Conservation (phyloP, 2,329 filamentous ascomycete genomes). For the Orbilia blumenaviensis region DNA sequence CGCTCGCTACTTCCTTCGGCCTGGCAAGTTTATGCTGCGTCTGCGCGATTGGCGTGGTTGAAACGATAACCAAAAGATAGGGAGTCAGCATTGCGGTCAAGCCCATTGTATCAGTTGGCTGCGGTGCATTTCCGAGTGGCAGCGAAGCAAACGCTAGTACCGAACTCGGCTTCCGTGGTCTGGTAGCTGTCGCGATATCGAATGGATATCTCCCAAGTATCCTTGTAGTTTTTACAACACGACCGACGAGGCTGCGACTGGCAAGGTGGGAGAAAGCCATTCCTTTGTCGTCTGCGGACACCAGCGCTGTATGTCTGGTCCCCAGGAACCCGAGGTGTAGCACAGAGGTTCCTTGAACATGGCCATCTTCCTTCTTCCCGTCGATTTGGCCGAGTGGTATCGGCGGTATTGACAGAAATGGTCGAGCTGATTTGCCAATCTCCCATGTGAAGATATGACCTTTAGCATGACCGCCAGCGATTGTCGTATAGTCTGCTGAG, state of each 20-base stretch:
- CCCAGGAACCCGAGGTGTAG: constrained; percentile 95
- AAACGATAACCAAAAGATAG: constrained; percentile 94
- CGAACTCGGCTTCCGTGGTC: constrained; percentile 86
- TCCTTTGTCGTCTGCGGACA: constrained; percentile 91
- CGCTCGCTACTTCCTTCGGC: constrained; percentile 87
- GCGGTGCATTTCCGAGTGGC: constrained; percentile 92
- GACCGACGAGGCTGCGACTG: constrained; percentile 84
- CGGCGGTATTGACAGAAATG: constrained; percentile 86
- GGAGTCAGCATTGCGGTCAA: constrained; percentile 95
- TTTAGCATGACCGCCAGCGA: constrained; percentile 87
- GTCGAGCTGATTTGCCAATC: constrained; percentile 78
- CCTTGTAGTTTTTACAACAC: constrained; percentile 86
- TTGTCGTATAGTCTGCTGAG: constrained; percentile 90
- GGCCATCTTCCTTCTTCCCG: constrained; percentile 78
- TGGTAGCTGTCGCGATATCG: constrained; percentile 69
- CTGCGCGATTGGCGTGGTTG: constrained; percentile 93
- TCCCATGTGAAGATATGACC: constrained; percentile 99
- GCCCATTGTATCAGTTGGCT: constrained; percentile 84
- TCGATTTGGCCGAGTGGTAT: constrained; percentile 73
- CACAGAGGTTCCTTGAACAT: constrained; percentile 78
- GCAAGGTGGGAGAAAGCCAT: constrained; percentile 99
- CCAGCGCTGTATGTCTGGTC: constrained; percentile 89
- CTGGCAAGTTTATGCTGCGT: constrained; percentile 93
- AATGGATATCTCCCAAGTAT: constrained; percentile 91
- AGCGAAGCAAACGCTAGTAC: constrained; percentile 90